phyloP scores from a whole-genome alignment of 2,329 filamentous ascomycete genomes.

The Ophiostoma populinum region DNA sequence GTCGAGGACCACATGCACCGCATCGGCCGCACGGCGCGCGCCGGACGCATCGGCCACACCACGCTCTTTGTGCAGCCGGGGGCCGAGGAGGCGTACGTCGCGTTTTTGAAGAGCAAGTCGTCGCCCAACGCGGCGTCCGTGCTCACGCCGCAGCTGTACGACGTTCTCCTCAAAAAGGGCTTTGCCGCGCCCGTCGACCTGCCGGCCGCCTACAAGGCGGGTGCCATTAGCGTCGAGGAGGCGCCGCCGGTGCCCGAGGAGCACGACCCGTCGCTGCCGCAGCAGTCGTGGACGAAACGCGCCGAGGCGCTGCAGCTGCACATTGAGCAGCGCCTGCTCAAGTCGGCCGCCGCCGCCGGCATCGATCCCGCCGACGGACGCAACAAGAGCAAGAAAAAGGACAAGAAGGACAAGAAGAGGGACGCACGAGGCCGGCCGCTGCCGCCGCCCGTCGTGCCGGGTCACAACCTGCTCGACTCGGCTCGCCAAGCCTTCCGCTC shows the following conservation, averaged over 20 bases:
- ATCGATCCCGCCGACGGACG: conserved; percentile 9
- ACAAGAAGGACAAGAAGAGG: conserved; percentile 1
- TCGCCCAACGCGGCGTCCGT: conserved; percentile 21
- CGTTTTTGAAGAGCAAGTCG: conserved; percentile 35
- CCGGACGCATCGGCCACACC: conserved; percentile 73
- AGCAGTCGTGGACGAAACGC: conserved; percentile 24
- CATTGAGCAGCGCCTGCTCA: conserved; percentile 39
- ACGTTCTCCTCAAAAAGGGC: conserved; percentile 45
- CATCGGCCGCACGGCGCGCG: conserved; percentile 84
- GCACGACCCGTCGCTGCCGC: conserved; percentile 19
- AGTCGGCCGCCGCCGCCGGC: neutral
- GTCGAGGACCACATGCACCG: conserved; percentile 88
- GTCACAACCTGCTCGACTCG: conserved; percentile 50
- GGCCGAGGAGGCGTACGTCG: conserved; percentile 78
- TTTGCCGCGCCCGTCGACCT: conserved; percentile 43
- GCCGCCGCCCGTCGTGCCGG: conserved; percentile 13
- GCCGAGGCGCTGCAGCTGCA: conserved; percentile 42
- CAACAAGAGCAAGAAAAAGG: conserved; percentile 3
- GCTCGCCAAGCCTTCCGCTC: conserved; percentile 78
- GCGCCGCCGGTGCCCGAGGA: conserved; percentile 26
- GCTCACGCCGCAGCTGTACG: conserved; percentile 32
- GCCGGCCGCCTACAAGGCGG: conserved; percentile 33
- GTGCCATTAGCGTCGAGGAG: conserved; percentile 38
- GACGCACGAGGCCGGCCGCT: neutral
- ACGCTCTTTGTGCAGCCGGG: conserved; percentile 83